These are phyloP conservation scores for Sporothrix schenckii DNA, from an alignment of 2,329 filamentous ascomycete genomes.

Conservation along the genomic window DNA sequence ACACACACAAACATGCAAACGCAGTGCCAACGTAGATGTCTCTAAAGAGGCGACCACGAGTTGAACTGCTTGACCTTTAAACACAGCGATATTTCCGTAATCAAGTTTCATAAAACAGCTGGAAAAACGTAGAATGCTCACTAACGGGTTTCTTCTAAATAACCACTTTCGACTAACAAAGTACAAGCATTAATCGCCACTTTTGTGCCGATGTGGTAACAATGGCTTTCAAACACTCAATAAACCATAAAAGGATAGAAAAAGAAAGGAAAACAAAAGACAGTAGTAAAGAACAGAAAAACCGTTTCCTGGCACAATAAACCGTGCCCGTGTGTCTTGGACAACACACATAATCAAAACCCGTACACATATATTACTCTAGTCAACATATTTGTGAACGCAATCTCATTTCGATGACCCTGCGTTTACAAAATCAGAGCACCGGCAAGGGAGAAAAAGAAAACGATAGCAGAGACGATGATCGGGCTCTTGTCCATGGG, in stretches of 20 bases:
- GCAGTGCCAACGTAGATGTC: too few species aligned
- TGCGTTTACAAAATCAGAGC: constrained; percentile 46
- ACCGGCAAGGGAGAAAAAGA: constrained; percentile 46
- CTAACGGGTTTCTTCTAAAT: background rate
- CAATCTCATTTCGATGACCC: background rate
- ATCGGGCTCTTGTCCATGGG: constrained; percentile 47
- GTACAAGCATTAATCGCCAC: constrained; percentile 2
- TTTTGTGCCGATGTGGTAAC: background rate
- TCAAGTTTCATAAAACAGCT: background rate
- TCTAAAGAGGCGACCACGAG: too few species aligned
- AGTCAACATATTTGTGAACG: background rate
- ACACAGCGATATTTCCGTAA: too few species aligned
- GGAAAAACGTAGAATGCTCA: background rate
- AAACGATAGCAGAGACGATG: constrained; percentile 43
- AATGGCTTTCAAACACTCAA: too few species aligned
- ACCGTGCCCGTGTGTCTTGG: constrained; percentile 2
- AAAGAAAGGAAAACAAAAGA: background rate
- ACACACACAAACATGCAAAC: too few species aligned
- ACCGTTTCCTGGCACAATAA: background rate
- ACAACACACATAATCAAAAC: background rate
- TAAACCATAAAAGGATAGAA: background rate
- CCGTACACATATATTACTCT: background rate
- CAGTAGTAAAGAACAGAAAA: background rate
- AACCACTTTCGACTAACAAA: background rate
- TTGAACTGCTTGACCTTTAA: too few species aligned